Base-by-base conservation (phyloP, 805 yeast genomes). In the Vanderwaltozyma polyspora region DNA sequence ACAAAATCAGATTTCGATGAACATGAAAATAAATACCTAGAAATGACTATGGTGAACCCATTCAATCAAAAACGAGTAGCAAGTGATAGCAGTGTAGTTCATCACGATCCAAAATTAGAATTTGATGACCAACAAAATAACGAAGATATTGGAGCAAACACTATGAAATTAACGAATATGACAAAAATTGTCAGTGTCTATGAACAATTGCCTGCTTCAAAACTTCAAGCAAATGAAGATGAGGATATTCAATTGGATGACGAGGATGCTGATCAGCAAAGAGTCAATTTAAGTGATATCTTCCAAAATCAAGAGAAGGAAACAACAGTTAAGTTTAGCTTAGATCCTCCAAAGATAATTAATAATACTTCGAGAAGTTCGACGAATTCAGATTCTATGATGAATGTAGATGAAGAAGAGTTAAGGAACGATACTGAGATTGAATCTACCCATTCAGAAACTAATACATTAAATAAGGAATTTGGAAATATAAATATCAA, bases 41-140 rank as follows among this genome's bases (percentile, higher is more conserved):
- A 57, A 34, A 52, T 57, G 55, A 57, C 62, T 1, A 57, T 55
- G 61, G 55, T 56, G 4, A 52, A 55, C 27, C 60, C 60, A 6
- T 46, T 48, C 29, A 43, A 40, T 5, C 41, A 40, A 18, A 42
- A 41, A 21, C 32, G 48, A 21, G 26, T 44, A 7, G 19, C 39
- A 4, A 47, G 51, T 32, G 42, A 41, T 19, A 40, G 41, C 25
- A 50, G 54, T 29, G 55, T 50, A 3, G 35, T 51, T n/a, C 45
- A 45, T 25, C 49, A 49, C 25, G 42, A 42, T 13, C 29, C 38
- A 4, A 32, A 33, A 9, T 23, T 27, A 8, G 19, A 16, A 9
- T 18, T 29, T 3, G 19, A 12, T 25, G 30, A 38, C 16, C 16
- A 21, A 15, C 13, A 29, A 25, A 6, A 27, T 23, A 28, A 33